Evolutionary conservation across 202 grass and related monocot genomes (phyloP), one percentile per base, ranked within the genome.

Genomic region (Carex arenaria): DNA sequence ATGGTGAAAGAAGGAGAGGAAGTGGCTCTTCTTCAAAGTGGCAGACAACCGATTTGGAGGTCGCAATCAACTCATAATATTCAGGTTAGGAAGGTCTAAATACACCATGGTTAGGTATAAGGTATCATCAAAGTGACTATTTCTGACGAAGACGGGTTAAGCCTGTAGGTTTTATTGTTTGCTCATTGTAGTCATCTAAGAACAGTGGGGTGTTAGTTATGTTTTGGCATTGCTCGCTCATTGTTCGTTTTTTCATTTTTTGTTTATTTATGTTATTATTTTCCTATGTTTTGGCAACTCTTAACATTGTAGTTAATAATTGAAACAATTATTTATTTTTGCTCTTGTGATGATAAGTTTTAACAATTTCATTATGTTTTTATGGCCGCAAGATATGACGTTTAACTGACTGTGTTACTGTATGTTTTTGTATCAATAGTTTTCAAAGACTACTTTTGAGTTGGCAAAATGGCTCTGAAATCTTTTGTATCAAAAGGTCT

Each of bases 61-160:
- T 99, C 93, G 11, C 96, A 99, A 84, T 95, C 93, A 67, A 95
- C 89, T 59, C 96, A 99, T 73, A 94, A 92, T 67, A 95, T 95
- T 87, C 96, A 99, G 88, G 91, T 99, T 52, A 90, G 93, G 84
- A 92, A 93, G 85, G 79, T 90, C 67, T 92, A 84, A 90, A 12
- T 82, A 36, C 36, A 49, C 20, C 52, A 36, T 57, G 52, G 52
- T 77, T 36, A 10, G 43, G 36, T 70, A 18, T 4, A 34, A 34
- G 32, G 32, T 34, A 43, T 62, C 47, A 72, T 40, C 22, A 30
- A 70, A 55, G 73, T 57, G 14, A 77, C 53, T 77, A 74, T 74
- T 77, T 59, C 28, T 77, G 73, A 77, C 28, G n/a, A 34, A 77
- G 34, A 26, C 52, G 51, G 51, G 5, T 74, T 18, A 32, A 56